Evolutionary conservation across 2,329 filamentous ascomycete species (phyloP).

Genomic region (Colletotrichum gigasporum): DNA sequence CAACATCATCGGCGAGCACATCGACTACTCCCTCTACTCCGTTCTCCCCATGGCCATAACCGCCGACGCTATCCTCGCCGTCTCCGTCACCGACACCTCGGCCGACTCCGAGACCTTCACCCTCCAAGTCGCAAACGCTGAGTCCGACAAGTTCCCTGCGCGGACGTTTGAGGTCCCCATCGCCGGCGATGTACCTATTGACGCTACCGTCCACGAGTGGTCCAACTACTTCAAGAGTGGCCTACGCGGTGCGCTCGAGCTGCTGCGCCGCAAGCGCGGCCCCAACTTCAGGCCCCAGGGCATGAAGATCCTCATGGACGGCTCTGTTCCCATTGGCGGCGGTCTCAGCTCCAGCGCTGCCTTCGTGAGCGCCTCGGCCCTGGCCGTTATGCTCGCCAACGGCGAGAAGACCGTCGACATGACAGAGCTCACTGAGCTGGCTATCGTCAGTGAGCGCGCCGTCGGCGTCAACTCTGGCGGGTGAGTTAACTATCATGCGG

Average conservation of each 20-base stretch:
- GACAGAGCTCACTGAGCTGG: slow-evolving; percentile 89
- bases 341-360: slow-evolving; percentile 94
- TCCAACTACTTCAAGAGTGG: slow-evolving; percentile 99
- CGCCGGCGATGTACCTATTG: slow-evolving; percentile 76
- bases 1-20: slow-evolving; percentile 99
- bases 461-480: slow-evolving; percentile 97
- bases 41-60: slow-evolving; percentile 96
- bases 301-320: slow-evolving; percentile 91
- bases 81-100: slow-evolving; percentile 64
- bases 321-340: slow-evolving; percentile 90
- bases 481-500: slow-evolving; percentile 57
- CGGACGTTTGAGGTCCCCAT: slow-evolving; percentile 78
- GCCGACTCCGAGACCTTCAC: slow-evolving; percentile 65
- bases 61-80: slow-evolving; percentile 88
- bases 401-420: slow-evolving; percentile 83
- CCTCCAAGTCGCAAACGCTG: slow-evolving; percentile 83
- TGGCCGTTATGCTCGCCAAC: slow-evolving; percentile 89
- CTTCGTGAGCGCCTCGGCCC: slow-evolving; percentile 88
- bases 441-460: slow-evolving; percentile 91
- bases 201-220: slow-evolving; percentile 89
- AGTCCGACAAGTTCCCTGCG: slow-evolving; percentile 77
- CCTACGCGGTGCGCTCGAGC: slow-evolving; percentile 80
- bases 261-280: slow-evolving; percentile 73
- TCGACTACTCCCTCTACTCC: slow-evolving; percentile 97
- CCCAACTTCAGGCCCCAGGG: slow-evolving; percentile 72